These are phyloP conservation scores for Aurifilum marmelostoma DNA, from an alignment of 2,329 filamentous ascomycete genomes.

Conservation along the genomic window DNA sequence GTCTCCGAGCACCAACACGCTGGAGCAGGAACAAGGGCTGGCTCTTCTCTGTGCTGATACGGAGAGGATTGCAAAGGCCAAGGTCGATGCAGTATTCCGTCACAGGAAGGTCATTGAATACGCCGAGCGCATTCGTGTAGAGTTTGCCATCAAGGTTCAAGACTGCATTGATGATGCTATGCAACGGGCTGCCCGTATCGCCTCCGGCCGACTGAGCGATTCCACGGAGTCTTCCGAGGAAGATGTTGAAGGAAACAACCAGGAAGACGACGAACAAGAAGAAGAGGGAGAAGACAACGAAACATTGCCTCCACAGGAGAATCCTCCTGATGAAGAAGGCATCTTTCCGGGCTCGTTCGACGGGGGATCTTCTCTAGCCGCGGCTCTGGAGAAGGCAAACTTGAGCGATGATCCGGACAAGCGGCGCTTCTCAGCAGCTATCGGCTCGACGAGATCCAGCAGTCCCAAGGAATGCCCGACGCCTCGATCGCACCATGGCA, in stretches of 20 bases:
- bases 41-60: constrained; percentile 89
- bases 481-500: constrained; percentile 76
- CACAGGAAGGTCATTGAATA: constrained; percentile 95
- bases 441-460: constrained; percentile 80
- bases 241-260: constrained; percentile 45
- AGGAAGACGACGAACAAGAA: constrained; percentile 37
- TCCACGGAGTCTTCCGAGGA: constrained; percentile 67
- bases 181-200: constrained; percentile 85
- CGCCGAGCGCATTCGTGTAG: constrained; percentile 89
- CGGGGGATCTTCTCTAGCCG: constrained; percentile 58
- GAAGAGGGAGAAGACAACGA: constrained; percentile 42
- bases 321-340: constrained; percentile 50
- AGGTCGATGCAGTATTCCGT: constrained; percentile 90
- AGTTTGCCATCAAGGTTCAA: constrained; percentile 90
- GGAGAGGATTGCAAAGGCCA: constrained; percentile 78
- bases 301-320: constrained; percentile 39
- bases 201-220: constrained; percentile 81
- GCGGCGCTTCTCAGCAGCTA: constrained; percentile 58
- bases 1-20: constrained; percentile 84
- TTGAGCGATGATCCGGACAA: constrained; percentile 45
- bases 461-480: constrained; percentile 92
- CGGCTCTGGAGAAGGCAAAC: constrained; percentile 53
- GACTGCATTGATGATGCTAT: constrained; percentile 94
- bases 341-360: constrained; percentile 63
- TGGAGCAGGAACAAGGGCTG: constrained; percentile 92